These are phyloP conservation scores for Novymonas esmeraldas DNA, from an alignment of 208 protist species.

Conservation along the genomic window DNA sequence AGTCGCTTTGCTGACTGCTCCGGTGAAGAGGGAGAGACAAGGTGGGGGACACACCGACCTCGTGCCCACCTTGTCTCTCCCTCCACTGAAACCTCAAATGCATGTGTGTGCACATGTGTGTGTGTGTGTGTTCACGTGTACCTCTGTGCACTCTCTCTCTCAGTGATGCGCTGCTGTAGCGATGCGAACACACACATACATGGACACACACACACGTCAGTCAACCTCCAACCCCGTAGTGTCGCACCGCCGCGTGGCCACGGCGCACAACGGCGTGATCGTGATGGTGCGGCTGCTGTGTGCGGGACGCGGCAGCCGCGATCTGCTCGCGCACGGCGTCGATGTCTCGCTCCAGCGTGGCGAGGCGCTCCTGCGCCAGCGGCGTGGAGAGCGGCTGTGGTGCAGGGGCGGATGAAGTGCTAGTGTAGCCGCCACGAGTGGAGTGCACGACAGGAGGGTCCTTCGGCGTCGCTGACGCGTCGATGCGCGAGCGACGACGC, in stretches of 20 bases:
- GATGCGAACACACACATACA: too few relatives aligned
- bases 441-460: constrained; percentile 16
- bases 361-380: constrained; percentile 26
- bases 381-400: constrained; percentile 7
- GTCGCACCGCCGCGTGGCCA: constrained; percentile 59
- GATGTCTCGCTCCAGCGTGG: constrained; percentile 68
- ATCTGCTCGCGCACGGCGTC: constrained; percentile 64
- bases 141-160: too few relatives aligned
- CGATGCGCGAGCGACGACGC: not conserved
- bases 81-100: too few relatives aligned
- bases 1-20: too few relatives aligned
- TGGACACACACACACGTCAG: too few relatives aligned
- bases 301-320: constrained; percentile 11
- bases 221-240: constrained; percentile 64
- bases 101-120: too few relatives aligned
- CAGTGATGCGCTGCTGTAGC: too few relatives aligned
- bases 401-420: not conserved
- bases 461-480: not conserved
- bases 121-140: too few relatives aligned
- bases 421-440: constrained; percentile 11
- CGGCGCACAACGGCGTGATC: constrained; percentile 44
- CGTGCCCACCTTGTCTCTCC: too few relatives aligned
- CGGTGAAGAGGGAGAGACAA: too few relatives aligned
- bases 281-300: constrained; percentile 17
- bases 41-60: too few relatives aligned